These are phyloP conservation scores for Cytospora paraplurivora DNA, from an alignment of 2,329 filamentous ascomycete genomes.

Conservation along the genomic window DNA sequence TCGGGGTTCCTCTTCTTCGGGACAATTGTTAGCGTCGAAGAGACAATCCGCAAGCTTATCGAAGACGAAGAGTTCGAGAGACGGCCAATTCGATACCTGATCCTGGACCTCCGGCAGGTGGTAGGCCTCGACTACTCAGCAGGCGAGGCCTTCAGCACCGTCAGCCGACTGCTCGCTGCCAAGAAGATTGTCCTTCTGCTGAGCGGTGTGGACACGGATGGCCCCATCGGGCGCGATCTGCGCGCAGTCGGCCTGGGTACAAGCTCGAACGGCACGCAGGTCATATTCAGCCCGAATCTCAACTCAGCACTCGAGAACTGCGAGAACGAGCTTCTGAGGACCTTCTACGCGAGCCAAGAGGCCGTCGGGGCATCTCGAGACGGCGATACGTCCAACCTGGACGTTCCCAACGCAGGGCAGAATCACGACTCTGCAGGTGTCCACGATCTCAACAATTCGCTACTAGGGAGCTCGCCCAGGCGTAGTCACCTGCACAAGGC, in stretches of 20 bases:
- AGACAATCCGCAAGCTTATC: conserved; percentile 78
- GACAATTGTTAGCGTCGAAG: conserved; percentile 93
- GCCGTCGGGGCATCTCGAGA: conserved; percentile 52
- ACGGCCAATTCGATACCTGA: conserved; percentile 82
- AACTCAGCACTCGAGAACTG: conserved; percentile 93
- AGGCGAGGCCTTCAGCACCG: conserved; percentile 89
- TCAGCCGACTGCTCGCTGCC: conserved; percentile 79
- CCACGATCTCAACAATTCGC: conserved; percentile 40
- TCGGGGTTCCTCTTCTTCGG: conserved; percentile 98
- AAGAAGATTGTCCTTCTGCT: conserved; percentile 80
- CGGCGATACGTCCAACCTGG: conserved; percentile 47
- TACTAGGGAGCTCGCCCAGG: conserved; percentile 76
- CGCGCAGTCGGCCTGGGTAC: conserved; percentile 79
- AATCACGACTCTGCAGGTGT: conserved; percentile 52
- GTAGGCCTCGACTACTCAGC: conserved; percentile 95
- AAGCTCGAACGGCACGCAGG: conserved; percentile 66
- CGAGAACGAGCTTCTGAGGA: conserved; percentile 89
- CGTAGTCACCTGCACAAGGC: conserved; percentile 76
- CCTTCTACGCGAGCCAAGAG: conserved; percentile 72
- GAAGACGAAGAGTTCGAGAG: conserved; percentile 78
- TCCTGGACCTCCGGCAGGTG: conserved; percentile 87
- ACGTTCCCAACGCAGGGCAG: conserved; percentile 50
- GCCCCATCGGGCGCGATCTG: conserved; percentile 75
- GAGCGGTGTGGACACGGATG: conserved; percentile 76
- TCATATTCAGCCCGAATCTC: conserved; percentile 82